Evolutionary conservation across 225 moss, liverwort and hornwort genomes (phyloP), one percentile per base, ranked within the genome.

Genomic region (Ulota crispa): DNA sequence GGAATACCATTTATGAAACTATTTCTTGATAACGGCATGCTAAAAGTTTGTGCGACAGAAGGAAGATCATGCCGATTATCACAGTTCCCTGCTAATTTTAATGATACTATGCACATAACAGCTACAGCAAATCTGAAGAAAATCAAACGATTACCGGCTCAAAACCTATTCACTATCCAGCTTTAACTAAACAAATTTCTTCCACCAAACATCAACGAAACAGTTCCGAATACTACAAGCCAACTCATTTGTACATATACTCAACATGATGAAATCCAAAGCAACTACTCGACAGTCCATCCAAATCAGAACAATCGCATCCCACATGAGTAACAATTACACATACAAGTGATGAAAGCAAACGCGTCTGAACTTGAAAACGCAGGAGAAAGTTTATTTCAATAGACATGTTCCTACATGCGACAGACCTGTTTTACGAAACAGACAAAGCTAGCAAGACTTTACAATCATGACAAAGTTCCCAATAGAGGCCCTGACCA

Each of bases 401-500:
- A 43, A 9, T 16, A 32, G 9, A 71, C 55, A 57, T 1, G 14
- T 4, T n/a, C 5, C n/a, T 13, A 32, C 0, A 26, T 3, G 8
- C 9, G 45, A 56, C 1, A 3, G 10, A 1, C 21, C 0, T 5
- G 50, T 30, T 0, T 3, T 0, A 14, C 24, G 1, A 24, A 15
- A 39, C 2, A 45, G 11, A 26, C 55, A 34, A 0, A 12, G 0
- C 15, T 12, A 20, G 7, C 7, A 2, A 21, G 0, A 1, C 0
- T 39, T 31, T 7, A 36, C 3, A 45, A 3, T 15, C 8, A 31
- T 0, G 4, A 45, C 0, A 13, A 20, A 64, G 1, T 9, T 9
- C 0, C 18, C 1, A 1, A 3, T 1, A 3, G 1, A 55, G 0
- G 4, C 12, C 15, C 0, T 9, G 4, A 39, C 1, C 0, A 62